Conservation (phyloP, 768 basidiomycete species). For the Russula emetica region DNA sequence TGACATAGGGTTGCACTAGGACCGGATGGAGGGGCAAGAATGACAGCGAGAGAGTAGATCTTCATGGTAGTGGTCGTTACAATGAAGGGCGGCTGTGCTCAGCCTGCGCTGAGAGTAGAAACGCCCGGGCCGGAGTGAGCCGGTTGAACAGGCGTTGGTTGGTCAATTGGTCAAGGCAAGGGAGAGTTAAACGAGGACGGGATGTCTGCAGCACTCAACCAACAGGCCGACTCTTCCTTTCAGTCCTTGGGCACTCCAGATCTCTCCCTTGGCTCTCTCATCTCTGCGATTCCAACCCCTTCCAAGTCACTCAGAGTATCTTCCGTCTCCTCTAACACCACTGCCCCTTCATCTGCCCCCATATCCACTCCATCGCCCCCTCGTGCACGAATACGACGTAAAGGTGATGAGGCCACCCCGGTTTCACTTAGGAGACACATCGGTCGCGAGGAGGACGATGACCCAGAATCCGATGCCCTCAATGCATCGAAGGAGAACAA, state of each 20-base stretch:
- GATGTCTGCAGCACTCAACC: slow-evolving; percentile 26
- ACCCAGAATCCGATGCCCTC: slow-evolving; percentile 20
- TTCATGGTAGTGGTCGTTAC: slow-evolving; percentile 55
- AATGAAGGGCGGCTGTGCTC: neutral
- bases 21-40: slow-evolving; percentile 62
- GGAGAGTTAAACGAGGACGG: no score
- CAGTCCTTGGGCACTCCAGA: slow-evolving; percentile 27
- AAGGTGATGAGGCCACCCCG: slow-evolving; percentile 24
- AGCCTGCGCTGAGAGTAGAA: neutral
- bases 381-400: slow-evolving; percentile 18
- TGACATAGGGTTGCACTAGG: slow-evolving; percentile 59
- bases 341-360: slow-evolving; percentile 28
- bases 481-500: slow-evolving; percentile 31
- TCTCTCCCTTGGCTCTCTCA: slow-evolving; percentile 30
- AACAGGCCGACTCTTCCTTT: slow-evolving; percentile 20
- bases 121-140: neutral
- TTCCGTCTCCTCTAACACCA: slow-evolving; percentile 26
- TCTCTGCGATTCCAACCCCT: slow-evolving; percentile 27
- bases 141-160: slow-evolving; percentile 1
- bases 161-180: no score
- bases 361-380: slow-evolving; percentile 30
- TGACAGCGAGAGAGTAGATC: slow-evolving; percentile 75
- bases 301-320: slow-evolving; percentile 28
- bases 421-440: slow-evolving; percentile 19
- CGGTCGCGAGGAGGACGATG: slow-evolving; percentile 23